These are phyloP conservation scores for Lithohypha guttulata DNA, from an alignment of 2,329 filamentous ascomycete species.

Conservation along the genomic window DNA sequence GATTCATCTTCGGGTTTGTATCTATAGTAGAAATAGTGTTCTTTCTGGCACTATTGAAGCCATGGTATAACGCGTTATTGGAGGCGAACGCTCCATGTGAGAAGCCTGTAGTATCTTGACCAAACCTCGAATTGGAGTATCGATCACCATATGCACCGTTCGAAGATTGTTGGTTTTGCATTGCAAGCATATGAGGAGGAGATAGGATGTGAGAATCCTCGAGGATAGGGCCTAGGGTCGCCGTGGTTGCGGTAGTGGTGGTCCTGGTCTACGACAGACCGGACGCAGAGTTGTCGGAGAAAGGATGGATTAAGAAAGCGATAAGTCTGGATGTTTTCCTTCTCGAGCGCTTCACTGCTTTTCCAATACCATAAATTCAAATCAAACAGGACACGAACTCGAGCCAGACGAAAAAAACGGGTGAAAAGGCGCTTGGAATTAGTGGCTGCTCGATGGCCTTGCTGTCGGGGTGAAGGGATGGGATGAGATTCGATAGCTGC, in stretches of 20 bases:
- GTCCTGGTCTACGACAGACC: constrained; percentile 3
- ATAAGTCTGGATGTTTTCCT: background rate
- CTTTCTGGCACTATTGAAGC: constrained; percentile 74
- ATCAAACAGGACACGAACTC: too few species aligned
- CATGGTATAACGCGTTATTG: constrained; percentile 59
- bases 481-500: background rate
- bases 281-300: too few species aligned
- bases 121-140: constrained; percentile 45
- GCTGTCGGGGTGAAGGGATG: too few species aligned
- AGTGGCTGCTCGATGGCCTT: too few species aligned
- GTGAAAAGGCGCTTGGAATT: too few species aligned
- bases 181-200: constrained; percentile 47
- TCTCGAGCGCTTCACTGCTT: too few species aligned
- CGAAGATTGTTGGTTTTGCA: constrained; percentile 68
- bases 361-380: too few species aligned
- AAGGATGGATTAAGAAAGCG: too few species aligned
- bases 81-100: constrained; percentile 86
- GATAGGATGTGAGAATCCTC: constrained; percentile 8
- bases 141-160: constrained; percentile 16
- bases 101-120: constrained; percentile 69
- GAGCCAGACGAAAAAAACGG: too few species aligned
- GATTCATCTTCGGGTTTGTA: constrained; percentile 55
- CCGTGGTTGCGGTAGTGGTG: constrained; percentile 2
- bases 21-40: constrained; percentile 85
- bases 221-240: constrained; percentile 1